Evolutionary conservation across 495 filamentous ascomycete species (phyloP).

Genomic region (Pyronema omphalodes): DNA sequence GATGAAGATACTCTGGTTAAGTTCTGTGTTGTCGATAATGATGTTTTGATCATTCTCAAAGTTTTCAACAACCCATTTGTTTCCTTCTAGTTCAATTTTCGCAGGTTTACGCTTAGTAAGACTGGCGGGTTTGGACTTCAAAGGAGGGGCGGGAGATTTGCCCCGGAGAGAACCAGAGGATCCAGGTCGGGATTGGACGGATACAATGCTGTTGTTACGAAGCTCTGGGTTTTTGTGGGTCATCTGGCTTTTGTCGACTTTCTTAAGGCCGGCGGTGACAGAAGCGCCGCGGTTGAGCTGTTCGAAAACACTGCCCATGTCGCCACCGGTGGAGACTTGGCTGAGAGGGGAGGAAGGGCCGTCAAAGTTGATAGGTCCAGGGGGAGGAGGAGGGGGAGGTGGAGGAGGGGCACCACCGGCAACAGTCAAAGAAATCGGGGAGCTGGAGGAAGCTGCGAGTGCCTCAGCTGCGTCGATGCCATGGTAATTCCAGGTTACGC

Average conservation of each 20-base stretch:
- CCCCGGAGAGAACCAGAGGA: constrained; percentile 38
- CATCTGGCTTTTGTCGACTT: constrained; percentile 87
- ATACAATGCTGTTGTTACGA: constrained; percentile 51
- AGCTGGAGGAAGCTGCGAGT: constrained; percentile 32
- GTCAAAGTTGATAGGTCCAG: constrained; percentile 25
- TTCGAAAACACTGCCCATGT: constrained; percentile 71
- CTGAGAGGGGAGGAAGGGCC: constrained; percentile 14
- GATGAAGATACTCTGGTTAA: constrained; percentile 83
- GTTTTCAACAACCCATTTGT: constrained; percentile 94
- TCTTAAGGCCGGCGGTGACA: constrained; percentile 72
- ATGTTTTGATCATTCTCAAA: constrained; percentile 54
- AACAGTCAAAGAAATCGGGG: constrained; percentile 35
- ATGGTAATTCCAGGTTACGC: constrained; percentile 74
- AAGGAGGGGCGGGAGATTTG: constrained; percentile 68
- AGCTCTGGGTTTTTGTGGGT: constrained; percentile 97
- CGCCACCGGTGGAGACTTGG: constrained; percentile 26
- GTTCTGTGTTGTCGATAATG: constrained; percentile 56
- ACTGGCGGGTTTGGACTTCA: constrained; percentile 85
- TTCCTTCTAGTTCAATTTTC: constrained; percentile 81
- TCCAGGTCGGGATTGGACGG: constrained; percentile 30
- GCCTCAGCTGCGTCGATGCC: constrained; percentile 60
- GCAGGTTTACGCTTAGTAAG: constrained; percentile 87
- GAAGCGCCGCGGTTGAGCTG: constrained; percentile 73
- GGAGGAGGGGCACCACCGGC: constrained; percentile 37
- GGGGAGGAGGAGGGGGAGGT: constrained; percentile 55